A percentile compares a stretch with the other conserved stretches of the same genome.
These are phyloP conservation scores for Soucietia sequanensis DNA, from an alignment of 805 yeast species.

Conservation along the genomic window DNA sequence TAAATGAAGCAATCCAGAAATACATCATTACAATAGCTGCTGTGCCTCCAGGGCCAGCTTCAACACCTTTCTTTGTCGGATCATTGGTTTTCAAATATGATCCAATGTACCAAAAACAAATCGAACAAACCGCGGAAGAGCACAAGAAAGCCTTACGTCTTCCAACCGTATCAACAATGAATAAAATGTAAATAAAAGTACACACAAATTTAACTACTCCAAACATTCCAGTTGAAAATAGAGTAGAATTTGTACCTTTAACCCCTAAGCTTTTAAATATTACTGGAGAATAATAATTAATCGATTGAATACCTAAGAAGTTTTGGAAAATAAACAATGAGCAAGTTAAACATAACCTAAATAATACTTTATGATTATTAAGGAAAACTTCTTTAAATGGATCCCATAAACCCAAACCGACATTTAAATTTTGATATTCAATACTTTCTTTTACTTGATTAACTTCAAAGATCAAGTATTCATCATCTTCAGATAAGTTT, in stretches of 20 bases:
- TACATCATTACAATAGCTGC: conserved; percentile 43
- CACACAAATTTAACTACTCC: conserved; percentile 39
- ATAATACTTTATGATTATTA: conserved; percentile 21
- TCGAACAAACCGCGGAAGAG: conserved; percentile 30
- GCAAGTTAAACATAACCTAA: conserved; percentile 31
- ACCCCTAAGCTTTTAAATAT: conserved; percentile 36
- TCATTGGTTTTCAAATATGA: conserved; percentile 33
- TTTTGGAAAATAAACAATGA: conserved; percentile 35
- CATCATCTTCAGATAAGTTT: conserved; percentile 31
- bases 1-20: conserved; percentile 41
- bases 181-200: conserved; percentile 31
- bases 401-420: conserved; percentile 35
- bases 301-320: conserved; percentile 40
- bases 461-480: conserved; percentile 34
- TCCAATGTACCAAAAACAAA: conserved; percentile 42
- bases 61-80: conserved; percentile 28
- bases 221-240: conserved; percentile 40
- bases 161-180: conserved; percentile 36
- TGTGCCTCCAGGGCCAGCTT: conserved; percentile 38
- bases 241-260: conserved; percentile 34
- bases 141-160: conserved; percentile 35
- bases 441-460: conserved; percentile 34
- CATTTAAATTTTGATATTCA: conserved; percentile 24
- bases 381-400: conserved; percentile 31
- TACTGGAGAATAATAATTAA: conserved; percentile 38